Evolutionary conservation across 768 basidiomycete species (phyloP), one percentile per base, ranked within the genome.

Genomic region (Lactarius pseudohatsudake): DNA sequence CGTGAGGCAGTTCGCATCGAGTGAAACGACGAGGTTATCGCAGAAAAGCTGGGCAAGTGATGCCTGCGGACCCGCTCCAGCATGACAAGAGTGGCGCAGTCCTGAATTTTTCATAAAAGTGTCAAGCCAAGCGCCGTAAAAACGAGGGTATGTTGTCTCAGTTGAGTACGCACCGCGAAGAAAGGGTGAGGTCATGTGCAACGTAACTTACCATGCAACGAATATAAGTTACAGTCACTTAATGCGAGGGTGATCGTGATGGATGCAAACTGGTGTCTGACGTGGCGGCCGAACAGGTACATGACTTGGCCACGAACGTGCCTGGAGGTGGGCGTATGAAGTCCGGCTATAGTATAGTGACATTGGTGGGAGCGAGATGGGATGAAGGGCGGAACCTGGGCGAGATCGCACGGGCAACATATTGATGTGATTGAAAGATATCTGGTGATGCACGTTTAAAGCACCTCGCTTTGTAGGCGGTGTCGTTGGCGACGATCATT

Each of bases 321-420:
- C 76, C 78, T 76, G 54, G 76, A 76, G 69, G 72, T 76, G 26
- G 77, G 73, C 75, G 78, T 78, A 73, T 78, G 70, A 45, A 34
- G 32, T 34, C 32, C 9, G 76, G 76, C 76, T 76, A 36, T 7
- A 32, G 4, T 20, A 32, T 6, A 34, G 32, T 28, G 13, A 9
- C 45, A 47, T 10, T 47, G 45, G n/a, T 47, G 45, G 2, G 43
- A 20, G 10, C 13, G 38, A 40, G 38, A 15, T 26, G 26, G 26
- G 43, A 45, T n/a, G 8, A 2, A n/a, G 20, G 20, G n/a, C 20
- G 20, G 8, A 13, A 62, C 69, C 8, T 8, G 34, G 34, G 34
- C 10, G 10, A 34, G 34, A 34, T 34, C 9, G 34, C 34, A 8
- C 34, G 9, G 10, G 9, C 34, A 34, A 36, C 43, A 9, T 36